Evolutionary conservation across 345 rosid species (phyloP).

Genomic region (Citrus inodora): DNA sequence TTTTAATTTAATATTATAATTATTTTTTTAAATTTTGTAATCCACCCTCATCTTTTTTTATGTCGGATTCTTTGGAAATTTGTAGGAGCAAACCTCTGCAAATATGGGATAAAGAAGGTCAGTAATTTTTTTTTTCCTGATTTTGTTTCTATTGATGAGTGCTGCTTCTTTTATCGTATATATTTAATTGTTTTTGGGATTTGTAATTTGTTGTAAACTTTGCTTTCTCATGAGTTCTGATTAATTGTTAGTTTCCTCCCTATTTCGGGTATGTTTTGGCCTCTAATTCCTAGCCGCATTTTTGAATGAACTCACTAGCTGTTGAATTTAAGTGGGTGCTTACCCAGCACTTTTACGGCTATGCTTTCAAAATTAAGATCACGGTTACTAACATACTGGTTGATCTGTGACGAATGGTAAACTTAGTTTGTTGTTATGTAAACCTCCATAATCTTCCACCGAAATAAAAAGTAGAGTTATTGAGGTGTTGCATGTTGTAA

Average conservation of each 20-base stretch:
- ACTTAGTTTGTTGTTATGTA: background rate
- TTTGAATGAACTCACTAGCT: background rate
- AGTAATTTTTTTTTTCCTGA: constrained; percentile 6
- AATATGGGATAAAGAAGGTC: constrained; percentile 89
- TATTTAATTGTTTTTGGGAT: background rate
- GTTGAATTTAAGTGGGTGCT: background rate
- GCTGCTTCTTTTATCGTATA: background rate
- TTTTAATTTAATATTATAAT: no score
- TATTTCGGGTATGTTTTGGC: background rate
- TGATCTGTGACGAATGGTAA: background rate
- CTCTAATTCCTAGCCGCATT: no score
- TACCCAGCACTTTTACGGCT: background rate
- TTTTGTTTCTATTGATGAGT: background rate
- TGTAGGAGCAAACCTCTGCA: constrained; percentile 76
- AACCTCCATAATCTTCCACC: background rate
- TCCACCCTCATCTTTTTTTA: background rate
- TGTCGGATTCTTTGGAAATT: background rate
- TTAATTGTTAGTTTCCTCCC: background rate
- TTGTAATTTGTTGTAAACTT: background rate
- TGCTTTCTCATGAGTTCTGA: background rate
- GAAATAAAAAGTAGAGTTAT: background rate
- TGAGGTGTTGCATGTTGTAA: background rate
- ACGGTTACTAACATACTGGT: no score
- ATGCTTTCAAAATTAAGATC: background rate
- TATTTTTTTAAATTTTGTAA: background rate